Evolutionary conservation across 805 yeast species (phyloP), one percentile per base, ranked within the genome.

Genomic region (Ogataea degrootiae): DNA sequence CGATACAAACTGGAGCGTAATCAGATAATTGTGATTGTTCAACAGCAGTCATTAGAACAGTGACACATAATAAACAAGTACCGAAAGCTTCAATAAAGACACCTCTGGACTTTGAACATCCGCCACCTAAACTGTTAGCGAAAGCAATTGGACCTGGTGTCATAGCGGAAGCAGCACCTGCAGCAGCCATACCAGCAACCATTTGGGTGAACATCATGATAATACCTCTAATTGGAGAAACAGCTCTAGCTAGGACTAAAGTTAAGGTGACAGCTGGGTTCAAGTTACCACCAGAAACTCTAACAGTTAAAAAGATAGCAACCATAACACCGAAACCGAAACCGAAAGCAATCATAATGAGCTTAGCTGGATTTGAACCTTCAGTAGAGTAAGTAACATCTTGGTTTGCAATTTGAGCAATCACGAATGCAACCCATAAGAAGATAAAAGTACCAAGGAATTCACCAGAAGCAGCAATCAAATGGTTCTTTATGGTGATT

Each of bases 131-230:
- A 41, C 76, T 72, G 61, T 87, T 87, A 51, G 87, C 78, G 59
- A 86, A 87, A 6, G 79, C 73, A 57, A 87, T 73, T 42, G 74
- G 73, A 52, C 96, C 96, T 38, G 96, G 96, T 22, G 92, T 85
- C 83, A 87, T 78, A 39, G 88, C 94, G 53, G 79, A 70, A 42
- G 89, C 95, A 40, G 89, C 92, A 66, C 88, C 96, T 47, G 92
- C 96, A 47, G 96, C 96, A 59, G 89, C 89, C 83, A 88, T 84
- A 68, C 96, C 96, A 44, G 86, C 96, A 64, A 87, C 68, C 61
- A 87, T 64, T 71, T 88, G 96, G 37, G 91, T 56, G 46, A 83
- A 41, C 67, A 79, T 68, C 82, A 84, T 80, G 47, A 85, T 64
- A 21, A 72, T 65, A 56, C 85, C 91, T 66, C 94, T 80, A 33